Percentiles rank a stretch among this genome's conserved stretches.
These are phyloP conservation scores for Exophiala spinifera DNA, from an alignment of 2,329 filamentous ascomycete genomes.

Conservation along the genomic window DNA sequence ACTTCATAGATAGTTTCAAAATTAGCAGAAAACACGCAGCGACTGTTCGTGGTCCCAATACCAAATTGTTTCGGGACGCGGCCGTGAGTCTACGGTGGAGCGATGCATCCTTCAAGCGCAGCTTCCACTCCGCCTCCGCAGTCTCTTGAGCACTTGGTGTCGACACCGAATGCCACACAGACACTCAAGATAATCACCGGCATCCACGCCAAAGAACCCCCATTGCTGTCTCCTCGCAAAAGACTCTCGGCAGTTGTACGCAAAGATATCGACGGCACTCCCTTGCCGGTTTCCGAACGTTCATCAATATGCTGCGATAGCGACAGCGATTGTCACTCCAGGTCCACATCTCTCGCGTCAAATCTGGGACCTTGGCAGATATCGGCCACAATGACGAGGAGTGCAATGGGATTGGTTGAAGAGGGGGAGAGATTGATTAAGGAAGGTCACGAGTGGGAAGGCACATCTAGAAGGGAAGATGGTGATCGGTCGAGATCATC, in stretches of 20 bases:
- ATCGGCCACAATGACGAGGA: slow-evolving; percentile 17
- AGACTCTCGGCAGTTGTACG: slow-evolving; percentile 10
- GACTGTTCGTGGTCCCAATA: too few species aligned
- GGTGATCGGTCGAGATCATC: slow-evolving; percentile 6
- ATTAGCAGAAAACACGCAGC: too few species aligned
- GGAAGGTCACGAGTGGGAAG: not conserved
- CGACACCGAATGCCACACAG: not conserved
- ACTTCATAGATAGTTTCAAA: too few species aligned
- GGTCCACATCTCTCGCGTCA: slow-evolving; percentile 20
- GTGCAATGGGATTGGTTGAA: slow-evolving; percentile 1
- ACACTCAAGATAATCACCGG: slow-evolving; percentile 15
- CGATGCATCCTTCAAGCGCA: not conserved
- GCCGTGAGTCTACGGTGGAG: not conserved
- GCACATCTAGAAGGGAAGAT: too few species aligned
- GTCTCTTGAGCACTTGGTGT: not conserved
- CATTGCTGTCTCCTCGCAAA: slow-evolving; percentile 12
- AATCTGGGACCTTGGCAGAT: slow-evolving; percentile 16
- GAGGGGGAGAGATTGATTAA: slow-evolving; percentile 20
- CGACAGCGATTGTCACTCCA: slow-evolving; percentile 8
- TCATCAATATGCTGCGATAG: slow-evolving; percentile 18
- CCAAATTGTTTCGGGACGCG: too few species aligned
- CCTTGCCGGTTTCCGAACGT: slow-evolving; percentile 4
- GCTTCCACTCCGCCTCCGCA: not conserved
- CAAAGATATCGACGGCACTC: slow-evolving; percentile 8
- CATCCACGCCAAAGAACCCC: slow-evolving; percentile 12